Evolutionary conservation across 2,329 filamentous ascomycete genomes (phyloP).

Genomic region (Karstenula rhodostoma): DNA sequence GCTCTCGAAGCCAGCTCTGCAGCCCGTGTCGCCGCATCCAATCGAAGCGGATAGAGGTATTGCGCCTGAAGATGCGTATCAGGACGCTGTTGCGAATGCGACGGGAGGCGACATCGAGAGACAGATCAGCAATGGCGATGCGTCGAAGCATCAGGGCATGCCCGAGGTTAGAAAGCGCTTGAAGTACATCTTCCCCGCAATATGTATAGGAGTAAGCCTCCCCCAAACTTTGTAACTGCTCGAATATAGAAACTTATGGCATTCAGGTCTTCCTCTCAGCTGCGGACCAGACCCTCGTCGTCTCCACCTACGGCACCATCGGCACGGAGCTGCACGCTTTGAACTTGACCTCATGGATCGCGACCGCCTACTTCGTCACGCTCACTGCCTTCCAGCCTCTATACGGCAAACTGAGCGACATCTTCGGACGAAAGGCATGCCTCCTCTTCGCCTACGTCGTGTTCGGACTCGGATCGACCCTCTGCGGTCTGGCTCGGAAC

Average conservation of each 20-base stretch:
- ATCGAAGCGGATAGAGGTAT: slow-evolving; percentile 37
- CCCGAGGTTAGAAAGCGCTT: slow-evolving; percentile 60
- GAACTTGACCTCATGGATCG: slow-evolving; percentile 79
- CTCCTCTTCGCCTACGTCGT: slow-evolving; percentile 70
- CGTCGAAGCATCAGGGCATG: slow-evolving; percentile 53
- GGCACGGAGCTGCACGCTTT: slow-evolving; percentile 78
- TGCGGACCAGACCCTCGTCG: slow-evolving; percentile 77
- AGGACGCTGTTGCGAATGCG: slow-evolving; percentile 10
- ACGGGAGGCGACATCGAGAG: slow-evolving; percentile 45
- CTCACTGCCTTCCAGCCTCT: slow-evolving; percentile 78
- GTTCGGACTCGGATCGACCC: slow-evolving; percentile 70
- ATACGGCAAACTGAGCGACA: slow-evolving; percentile 75
- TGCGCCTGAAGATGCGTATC: slow-evolving; percentile 26
- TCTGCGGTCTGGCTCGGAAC: slow-evolving; percentile 69
- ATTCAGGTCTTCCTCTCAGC: slow-evolving; percentile 75
- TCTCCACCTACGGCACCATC: slow-evolving; percentile 80
- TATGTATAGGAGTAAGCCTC: slow-evolving; percentile 67
- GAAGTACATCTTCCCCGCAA: slow-evolving; percentile 67
- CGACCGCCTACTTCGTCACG: slow-evolving; percentile 73
- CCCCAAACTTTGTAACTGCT: background rate
- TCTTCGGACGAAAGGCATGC: slow-evolving; percentile 73
- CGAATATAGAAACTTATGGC: background rate
- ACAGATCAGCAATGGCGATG: slow-evolving; percentile 41
- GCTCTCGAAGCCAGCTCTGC: slow-evolving; percentile 40
- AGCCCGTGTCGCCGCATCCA: slow-evolving; percentile 19